Percentiles rank a stretch among this genome's conserved stretches.
Evolutionary conservation across 495 filamentous ascomycete genomes (phyloP).

Genomic region (Penicillium ochrochloron): DNA sequence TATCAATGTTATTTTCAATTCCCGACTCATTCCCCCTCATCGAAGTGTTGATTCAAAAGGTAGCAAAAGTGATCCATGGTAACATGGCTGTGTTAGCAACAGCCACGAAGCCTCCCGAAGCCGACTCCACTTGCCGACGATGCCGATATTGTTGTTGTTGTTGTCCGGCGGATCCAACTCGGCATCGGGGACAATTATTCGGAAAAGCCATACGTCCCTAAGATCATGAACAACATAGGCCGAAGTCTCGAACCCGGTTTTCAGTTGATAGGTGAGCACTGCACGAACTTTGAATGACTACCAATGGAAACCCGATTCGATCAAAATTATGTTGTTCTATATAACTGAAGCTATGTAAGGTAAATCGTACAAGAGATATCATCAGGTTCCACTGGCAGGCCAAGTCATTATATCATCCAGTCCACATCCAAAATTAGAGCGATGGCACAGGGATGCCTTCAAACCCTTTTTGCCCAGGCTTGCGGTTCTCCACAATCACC

Average conservation of each 20-base stretch:
- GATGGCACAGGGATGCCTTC: slow-evolving; percentile 47
- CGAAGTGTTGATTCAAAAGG: too few species aligned
- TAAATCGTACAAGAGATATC: neutral
- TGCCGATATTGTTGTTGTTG: neutral
- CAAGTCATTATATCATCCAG: neutral
- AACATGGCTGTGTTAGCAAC: too few species aligned
- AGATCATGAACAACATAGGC: neutral
- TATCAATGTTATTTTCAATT: too few species aligned
- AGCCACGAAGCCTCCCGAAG: neutral
- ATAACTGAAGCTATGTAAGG: neutral
- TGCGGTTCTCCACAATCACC: slow-evolving; percentile 56
- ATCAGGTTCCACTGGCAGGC: slow-evolving; percentile 7
- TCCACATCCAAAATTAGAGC: slow-evolving; percentile 8
- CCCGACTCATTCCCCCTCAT: too few species aligned
- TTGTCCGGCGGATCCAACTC: neutral
- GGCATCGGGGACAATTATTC: neutral
- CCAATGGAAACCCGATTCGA: neutral
- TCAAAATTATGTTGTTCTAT: neutral
- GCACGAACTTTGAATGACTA: neutral
- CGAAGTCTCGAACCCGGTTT: neutral
- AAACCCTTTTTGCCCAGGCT: slow-evolving; percentile 58
- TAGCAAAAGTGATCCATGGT: too few species aligned
- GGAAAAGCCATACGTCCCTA: neutral
- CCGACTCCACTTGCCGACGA: slow-evolving; percentile 7
- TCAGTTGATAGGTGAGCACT: neutral